Evolutionary conservation across 768 basidiomycete genomes (phyloP), one percentile per base, ranked within the genome.

Genomic region (Tulasnella sp.): DNA sequence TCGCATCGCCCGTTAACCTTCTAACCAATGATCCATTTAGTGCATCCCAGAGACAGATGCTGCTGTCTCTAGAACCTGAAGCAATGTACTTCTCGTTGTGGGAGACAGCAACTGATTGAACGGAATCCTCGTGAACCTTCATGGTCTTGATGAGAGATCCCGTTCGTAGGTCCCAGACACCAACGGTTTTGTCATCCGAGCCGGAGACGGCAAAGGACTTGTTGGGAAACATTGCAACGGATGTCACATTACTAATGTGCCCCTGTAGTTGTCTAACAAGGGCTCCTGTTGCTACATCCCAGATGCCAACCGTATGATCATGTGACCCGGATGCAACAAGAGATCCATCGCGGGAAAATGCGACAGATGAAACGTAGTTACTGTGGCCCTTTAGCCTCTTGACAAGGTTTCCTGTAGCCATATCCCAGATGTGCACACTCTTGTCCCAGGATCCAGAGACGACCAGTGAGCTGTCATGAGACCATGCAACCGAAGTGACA

Each of bases 351-450:
- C 47, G 49, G 16, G 49, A 52, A 25, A 52, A 52, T 52, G 49
- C 49, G 10, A 52, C 49, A 25, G 31, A 52, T n/a, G 9, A 19
- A 1, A 52, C 49, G 12, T 45, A 37, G 10, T 47, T 16, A n/a
- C n/a, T 15, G 29, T 49, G 48, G 13, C 48, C 48, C 12, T 35
- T 35, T 16, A 35, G 34, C 16, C 34, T 12, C 12, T 12, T 35
- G 16, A 16, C 16, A 6, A 20, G 16, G 24, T 16, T 29, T 25
- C 22, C 22, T 16, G 29, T 25, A 16, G 31, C 16, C 6, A 22
- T 34, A 45, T 56, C 51, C 54, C 54, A 56, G 12, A 54, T 3
- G 24, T 44, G 40, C 19, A 56, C 16, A 13, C 51, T 45, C 15
- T 37, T 22, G 51, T 56, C 54, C 15, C 32, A 9, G 5, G 54